Percentiles rank a stretch among this genome's conserved stretches.
Evolutionary conservation across 2,329 filamentous ascomycete species (phyloP).

Genomic region (Epichloe hybrida): DNA sequence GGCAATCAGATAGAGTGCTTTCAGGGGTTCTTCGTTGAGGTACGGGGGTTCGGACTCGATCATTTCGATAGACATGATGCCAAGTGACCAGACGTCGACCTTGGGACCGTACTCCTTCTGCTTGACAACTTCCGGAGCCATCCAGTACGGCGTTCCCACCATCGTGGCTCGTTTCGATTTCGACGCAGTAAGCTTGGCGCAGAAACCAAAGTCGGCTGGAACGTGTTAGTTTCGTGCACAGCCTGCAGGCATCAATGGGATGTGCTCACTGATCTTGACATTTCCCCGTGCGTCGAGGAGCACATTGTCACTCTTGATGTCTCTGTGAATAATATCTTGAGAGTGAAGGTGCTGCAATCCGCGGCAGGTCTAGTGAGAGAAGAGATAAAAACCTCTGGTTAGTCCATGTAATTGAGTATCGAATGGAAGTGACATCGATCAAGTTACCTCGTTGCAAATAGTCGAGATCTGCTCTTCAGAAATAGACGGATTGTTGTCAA

Average conservation of each 20-base stretch:
- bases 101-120: conserved; percentile 98
- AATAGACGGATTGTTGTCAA: conserved; percentile 91
- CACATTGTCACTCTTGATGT: conserved; percentile 99
- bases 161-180: conserved; percentile 97
- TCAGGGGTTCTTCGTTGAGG: conserved; percentile 92
- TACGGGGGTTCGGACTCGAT: conserved; percentile 98
- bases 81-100: conserved; percentile 96
- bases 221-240: conserved; percentile 17
- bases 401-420: not conserved
- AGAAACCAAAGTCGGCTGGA: conserved; percentile 97
- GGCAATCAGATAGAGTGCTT: conserved; percentile 92
- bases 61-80: conserved; percentile 99
- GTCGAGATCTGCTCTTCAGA: conserved; percentile 96
- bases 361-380: conserved; percentile 63
- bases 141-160: conserved; percentile 99
- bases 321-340: conserved; percentile 95
- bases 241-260: not conserved
- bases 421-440: not conserved
- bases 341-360: conserved; percentile 88
- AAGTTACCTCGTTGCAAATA: conserved; percentile 80
- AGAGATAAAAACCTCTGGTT: not conserved
- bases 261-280: conserved; percentile 82
- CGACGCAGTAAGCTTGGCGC: conserved; percentile 91
- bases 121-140: conserved; percentile 98
- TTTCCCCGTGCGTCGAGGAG: conserved; percentile 86